Evolutionary conservation across 2,329 filamentous ascomycete genomes (phyloP).

Genomic region (Aquanectria penicillioides): DNA sequence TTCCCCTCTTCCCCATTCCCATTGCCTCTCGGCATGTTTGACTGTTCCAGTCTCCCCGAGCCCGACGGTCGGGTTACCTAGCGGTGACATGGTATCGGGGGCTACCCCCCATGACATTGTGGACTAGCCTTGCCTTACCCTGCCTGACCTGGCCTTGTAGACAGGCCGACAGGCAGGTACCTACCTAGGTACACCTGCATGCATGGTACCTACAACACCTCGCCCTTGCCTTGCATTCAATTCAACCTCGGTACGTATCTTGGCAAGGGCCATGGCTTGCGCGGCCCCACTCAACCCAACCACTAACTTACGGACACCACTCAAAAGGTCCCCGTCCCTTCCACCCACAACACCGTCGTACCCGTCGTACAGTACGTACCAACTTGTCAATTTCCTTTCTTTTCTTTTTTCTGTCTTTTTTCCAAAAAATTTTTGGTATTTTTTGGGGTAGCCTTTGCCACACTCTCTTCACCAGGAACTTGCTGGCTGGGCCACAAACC

Average conservation of each 20-base stretch:
- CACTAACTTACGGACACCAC: slow-evolving; percentile 5
- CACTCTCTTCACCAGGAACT: too few species aligned
- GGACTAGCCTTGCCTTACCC: too few species aligned
- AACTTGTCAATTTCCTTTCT: not conserved
- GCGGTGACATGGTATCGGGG: slow-evolving; percentile 20
- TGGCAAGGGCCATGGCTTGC: slow-evolving; percentile 2
- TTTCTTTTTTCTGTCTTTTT: too few species aligned
- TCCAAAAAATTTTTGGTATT: too few species aligned
- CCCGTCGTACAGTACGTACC: not conserved
- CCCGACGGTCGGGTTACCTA: slow-evolving; percentile 27
- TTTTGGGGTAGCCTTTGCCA: too few species aligned
- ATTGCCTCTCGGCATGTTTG: slow-evolving; percentile 21
- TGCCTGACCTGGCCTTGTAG: too few species aligned
- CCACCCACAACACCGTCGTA: too few species aligned
- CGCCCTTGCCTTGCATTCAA: not conserved
- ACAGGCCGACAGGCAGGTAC: too few species aligned
- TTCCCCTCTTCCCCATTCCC: slow-evolving; percentile 22
- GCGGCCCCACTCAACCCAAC: not conserved
- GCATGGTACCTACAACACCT: slow-evolving; percentile 5
- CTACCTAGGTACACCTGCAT: too few species aligned
- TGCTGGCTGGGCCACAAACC: too few species aligned
- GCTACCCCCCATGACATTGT: not conserved
- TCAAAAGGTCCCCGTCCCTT: not conserved
- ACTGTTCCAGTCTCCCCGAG: slow-evolving; percentile 19
- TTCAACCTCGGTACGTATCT: not conserved